A percentile compares a stretch with the other conserved stretches of the same genome.
These are phyloP conservation scores for Triadica sebifera DNA, from an alignment of 345 rosid genomes.

Conservation along the genomic window DNA sequence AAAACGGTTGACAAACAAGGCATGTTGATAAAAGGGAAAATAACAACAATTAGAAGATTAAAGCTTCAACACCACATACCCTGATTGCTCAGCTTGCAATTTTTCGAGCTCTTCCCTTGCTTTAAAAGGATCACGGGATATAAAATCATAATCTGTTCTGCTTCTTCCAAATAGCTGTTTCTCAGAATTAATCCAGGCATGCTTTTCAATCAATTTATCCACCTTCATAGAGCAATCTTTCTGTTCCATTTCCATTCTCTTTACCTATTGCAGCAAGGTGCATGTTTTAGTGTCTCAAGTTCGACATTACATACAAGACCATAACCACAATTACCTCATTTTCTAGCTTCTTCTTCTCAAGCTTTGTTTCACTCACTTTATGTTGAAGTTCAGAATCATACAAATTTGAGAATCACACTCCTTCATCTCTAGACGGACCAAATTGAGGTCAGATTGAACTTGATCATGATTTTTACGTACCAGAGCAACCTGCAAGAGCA, in stretches of 20 bases:
- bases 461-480: slow-evolving; percentile 51
- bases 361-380: slow-evolving; percentile 64
- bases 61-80: slow-evolving; percentile 39
- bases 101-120: slow-evolving; percentile 84
- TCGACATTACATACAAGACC: not conserved
- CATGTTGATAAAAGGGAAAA: not conserved
- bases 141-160: slow-evolving; percentile 95
- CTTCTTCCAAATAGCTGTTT: slow-evolving; percentile 88
- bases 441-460: slow-evolving; percentile 65
- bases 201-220: slow-evolving; percentile 86
- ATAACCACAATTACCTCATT: slow-evolving; percentile 66
- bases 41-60: not conserved
- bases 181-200: slow-evolving; percentile 93
- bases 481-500: slow-evolving; percentile 55
- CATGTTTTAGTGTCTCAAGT: slow-evolving; percentile 4
- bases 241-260: slow-evolving; percentile 85
- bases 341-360: slow-evolving; percentile 89
- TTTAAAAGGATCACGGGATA: slow-evolving; percentile 58
- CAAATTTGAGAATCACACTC: slow-evolving; percentile 90
- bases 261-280: slow-evolving; percentile 41
- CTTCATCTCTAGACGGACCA: slow-evolving; percentile 71
- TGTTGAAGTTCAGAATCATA: slow-evolving; percentile 56
- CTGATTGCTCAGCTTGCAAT: slow-evolving; percentile 83
- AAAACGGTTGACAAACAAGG: not conserved
- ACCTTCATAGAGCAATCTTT: slow-evolving; percentile 80